A percentile compares a stretch with the other conserved stretches of the same genome.
phyloP scores from a whole-genome alignment of 1,139 yeast species.

The Kodamaea plutei region DNA sequence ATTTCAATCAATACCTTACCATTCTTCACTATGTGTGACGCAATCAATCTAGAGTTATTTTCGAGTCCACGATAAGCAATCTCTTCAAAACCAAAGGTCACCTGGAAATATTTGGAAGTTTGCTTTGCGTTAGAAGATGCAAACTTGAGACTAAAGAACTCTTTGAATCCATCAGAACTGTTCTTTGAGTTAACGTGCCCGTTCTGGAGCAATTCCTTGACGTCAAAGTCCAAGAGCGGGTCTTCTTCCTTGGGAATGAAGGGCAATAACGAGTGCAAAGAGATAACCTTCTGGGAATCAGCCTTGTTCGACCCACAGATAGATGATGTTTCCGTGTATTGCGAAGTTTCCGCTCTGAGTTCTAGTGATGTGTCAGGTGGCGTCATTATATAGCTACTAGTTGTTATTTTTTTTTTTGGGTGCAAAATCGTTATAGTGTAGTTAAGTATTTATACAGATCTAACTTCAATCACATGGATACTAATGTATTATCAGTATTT shows the following conservation, averaged over 20 bases:
- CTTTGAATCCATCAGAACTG: slow-evolving; percentile 29
- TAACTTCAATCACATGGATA: no score
- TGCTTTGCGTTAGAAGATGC: slow-evolving; percentile 68
- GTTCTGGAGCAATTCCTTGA: slow-evolving; percentile 22
- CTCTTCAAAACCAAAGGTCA: slow-evolving; percentile 58
- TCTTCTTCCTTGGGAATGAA: slow-evolving; percentile 16
- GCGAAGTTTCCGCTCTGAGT: no score
- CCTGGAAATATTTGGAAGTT: slow-evolving; percentile 51
- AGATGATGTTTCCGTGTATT: no score
- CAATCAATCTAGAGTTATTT: slow-evolving; percentile 54
- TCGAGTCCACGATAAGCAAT: slow-evolving; percentile 66
- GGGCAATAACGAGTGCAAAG: no score
- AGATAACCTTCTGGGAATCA: neutral
- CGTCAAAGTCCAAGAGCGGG: slow-evolving; percentile 15
- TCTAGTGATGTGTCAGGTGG: no score
- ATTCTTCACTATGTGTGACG: slow-evolving; percentile 59
- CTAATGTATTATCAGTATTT: no score
- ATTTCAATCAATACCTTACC: slow-evolving; percentile 54
- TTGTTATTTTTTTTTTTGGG: no score
- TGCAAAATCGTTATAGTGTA: no score
- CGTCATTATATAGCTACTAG: no score
- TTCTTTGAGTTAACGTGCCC: slow-evolving; percentile 21
- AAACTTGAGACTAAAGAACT: slow-evolving; percentile 30
- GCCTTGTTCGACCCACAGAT: no score
- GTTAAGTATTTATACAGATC: no score